Base-by-base conservation (phyloP, 306 rosid species). In the Quercus mongolica region DNA sequence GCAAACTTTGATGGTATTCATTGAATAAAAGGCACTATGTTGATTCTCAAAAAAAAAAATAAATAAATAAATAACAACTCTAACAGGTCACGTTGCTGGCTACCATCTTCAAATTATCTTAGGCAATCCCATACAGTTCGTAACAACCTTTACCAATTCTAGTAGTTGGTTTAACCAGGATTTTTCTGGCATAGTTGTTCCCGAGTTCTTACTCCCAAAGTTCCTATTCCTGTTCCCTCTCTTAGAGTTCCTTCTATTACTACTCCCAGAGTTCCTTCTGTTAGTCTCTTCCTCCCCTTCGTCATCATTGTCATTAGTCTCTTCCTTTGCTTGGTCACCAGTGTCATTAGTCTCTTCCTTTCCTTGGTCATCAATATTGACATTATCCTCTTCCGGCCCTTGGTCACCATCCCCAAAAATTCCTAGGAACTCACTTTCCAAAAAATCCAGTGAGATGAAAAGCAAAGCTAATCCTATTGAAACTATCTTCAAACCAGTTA, bases 121-220 rank as follows among this genome's bases (percentile, higher is more conserved):
- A 30, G 31, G 31, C 31, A 30, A 35, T 35, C 44, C 44, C 44
- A 35, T 35, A 35, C 9, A 35, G 9, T 6, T 35, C 0, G 6
- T 6, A 35, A 35, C 9, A 44, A 85, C 71, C 79, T 88, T 90
- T 31, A 94, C 89, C 77, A 92, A 4, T 68, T 87, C 93, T 61
- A 94, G 80, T 23, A 94, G 79, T 65, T 87, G 88, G 25, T 80
- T 90, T 79, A 90, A 63, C 97, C 97, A 91, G 8, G 97, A 88
- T 69, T 65, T 85, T 63, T 92, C 95, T 7, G 82, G 85, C 44
- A 35, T 2, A 35, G 9, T 35, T 31, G 88, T 78, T 31, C 86
- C 78, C 26, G 87, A 86, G 86, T 90, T 86, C 74, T 85, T 72
- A 63, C 90, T 88, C 4, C 85, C 79, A 0, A 86, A 83, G 63